Evolutionary conservation across 441 rosid genomes (phyloP).

Genomic region (Gossypium trilobum): DNA sequence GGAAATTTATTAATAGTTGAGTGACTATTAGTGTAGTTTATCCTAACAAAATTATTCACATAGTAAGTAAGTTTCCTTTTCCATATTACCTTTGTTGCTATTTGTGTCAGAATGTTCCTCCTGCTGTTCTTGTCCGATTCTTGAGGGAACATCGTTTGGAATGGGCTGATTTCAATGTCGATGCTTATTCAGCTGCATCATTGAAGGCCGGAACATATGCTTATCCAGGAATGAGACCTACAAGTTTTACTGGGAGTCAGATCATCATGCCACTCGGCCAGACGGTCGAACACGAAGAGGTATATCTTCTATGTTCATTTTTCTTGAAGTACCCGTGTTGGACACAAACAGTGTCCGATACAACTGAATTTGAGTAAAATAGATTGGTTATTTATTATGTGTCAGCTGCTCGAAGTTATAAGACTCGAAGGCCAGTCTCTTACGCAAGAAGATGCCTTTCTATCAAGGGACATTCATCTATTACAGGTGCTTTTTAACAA

Average conservation of each 20-base stretch:
- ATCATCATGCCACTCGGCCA: slow-evolving; percentile 91
- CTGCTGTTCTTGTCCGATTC: slow-evolving; percentile 86
- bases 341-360: not conserved
- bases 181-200: slow-evolving; percentile 84
- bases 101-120: slow-evolving; percentile 69
- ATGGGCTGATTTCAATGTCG: slow-evolving; percentile 98
- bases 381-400: not conserved
- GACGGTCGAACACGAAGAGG: slow-evolving; percentile 96
- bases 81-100: not conserved
- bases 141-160: slow-evolving; percentile 92
- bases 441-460: slow-evolving; percentile 78
- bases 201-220: slow-evolving; percentile 70
- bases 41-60: not conserved
- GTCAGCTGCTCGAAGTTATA: slow-evolving; percentile 79
- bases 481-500: slow-evolving; percentile 52
- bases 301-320: slow-evolving; percentile 14
- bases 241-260: slow-evolving; percentile 87
- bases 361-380: not conserved
- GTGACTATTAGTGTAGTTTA: no score
- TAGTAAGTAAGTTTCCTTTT: not conserved
- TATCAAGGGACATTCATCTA: slow-evolving; percentile 80
- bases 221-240: slow-evolving; percentile 82
- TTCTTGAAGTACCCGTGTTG: not conserved
- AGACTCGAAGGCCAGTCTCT: slow-evolving; percentile 89
- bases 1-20: no score